Conservation (phyloP, 2,329 filamentous ascomycete species). For the Zelopaecilomyces penicillatus region DNA sequence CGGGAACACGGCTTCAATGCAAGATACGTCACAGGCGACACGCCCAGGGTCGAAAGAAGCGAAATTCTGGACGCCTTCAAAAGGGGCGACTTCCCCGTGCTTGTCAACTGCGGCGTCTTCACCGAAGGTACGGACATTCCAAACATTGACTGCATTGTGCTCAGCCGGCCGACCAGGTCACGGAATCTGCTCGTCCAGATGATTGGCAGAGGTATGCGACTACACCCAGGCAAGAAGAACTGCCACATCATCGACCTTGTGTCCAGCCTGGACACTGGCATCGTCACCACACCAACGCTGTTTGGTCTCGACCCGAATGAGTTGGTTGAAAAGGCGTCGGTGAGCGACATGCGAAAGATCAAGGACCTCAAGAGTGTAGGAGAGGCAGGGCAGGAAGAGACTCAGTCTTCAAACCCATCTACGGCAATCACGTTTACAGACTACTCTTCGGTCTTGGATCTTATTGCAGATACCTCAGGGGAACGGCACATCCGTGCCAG, state of each 20-base stretch:
- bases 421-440: slow-evolving; percentile 70
- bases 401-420: slow-evolving; percentile 11
- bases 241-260: slow-evolving; percentile 98
- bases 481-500: slow-evolving; percentile 72
- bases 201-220: slow-evolving; percentile 88
- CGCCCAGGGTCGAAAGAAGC: slow-evolving; percentile 58
- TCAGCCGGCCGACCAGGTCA: slow-evolving; percentile 82
- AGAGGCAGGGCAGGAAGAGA: slow-evolving; percentile 17
- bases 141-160: slow-evolving; percentile 86
- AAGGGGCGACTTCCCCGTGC: slow-evolving; percentile 67
- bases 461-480: slow-evolving; percentile 71
- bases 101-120: slow-evolving; percentile 93
- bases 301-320: slow-evolving; percentile 85
- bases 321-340: slow-evolving; percentile 58
- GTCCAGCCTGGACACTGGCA: slow-evolving; percentile 70
- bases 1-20: slow-evolving; percentile 73
- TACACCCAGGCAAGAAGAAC: slow-evolving; percentile 71
- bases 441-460: slow-evolving; percentile 84
- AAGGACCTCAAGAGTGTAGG: slow-evolving; percentile 39
- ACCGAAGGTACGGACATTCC: slow-evolving; percentile 97
- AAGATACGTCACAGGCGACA: slow-evolving; percentile 77
- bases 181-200: slow-evolving; percentile 94
- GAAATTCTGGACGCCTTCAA: slow-evolving; percentile 69
- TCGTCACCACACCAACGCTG: slow-evolving; percentile 83
- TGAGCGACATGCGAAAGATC: slow-evolving; percentile 51